Percentiles rank a stretch among this genome's conserved stretches.
Evolutionary conservation across 352 stramenopile species (phyloP).

Genomic region (Phytophthora megakarya): DNA sequence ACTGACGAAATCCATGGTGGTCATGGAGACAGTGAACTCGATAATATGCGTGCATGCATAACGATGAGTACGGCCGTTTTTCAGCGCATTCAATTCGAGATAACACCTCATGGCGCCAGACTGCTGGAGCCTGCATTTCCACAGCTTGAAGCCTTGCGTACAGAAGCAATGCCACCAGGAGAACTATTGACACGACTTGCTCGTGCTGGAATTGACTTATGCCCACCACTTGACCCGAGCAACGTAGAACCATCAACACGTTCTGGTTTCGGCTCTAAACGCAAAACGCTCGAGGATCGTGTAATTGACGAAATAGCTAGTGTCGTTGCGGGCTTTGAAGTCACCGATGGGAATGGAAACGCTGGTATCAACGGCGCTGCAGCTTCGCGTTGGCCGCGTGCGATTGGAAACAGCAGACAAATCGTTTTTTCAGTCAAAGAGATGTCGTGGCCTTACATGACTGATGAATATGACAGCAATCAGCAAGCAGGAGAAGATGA

Average conservation of each 20-base stretch:
- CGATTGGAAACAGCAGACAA: constrained; percentile 52
- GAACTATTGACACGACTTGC: constrained; percentile 63
- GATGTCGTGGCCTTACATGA: constrained; percentile 80
- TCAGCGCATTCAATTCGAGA: constrained; percentile 64
- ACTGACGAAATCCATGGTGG: constrained; percentile 7
- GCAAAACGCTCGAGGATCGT: constrained; percentile 69
- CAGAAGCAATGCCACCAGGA: constrained; percentile 47
- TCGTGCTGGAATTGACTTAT: constrained; percentile 66
- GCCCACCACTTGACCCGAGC: constrained; percentile 38
- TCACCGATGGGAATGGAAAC: constrained; percentile 40
- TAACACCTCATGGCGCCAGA: constrained; percentile 63
- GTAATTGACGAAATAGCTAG: constrained; percentile 74
- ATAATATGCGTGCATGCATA: constrained; percentile 44
- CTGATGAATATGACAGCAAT: constrained; percentile 22
- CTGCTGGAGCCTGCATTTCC: constrained; percentile 53
- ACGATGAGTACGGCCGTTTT: constrained; percentile 64
- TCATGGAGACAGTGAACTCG: constrained; percentile 9
- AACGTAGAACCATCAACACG: constrained; percentile 13
- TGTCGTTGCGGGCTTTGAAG: constrained; percentile 65
- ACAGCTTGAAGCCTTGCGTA: constrained; percentile 51
- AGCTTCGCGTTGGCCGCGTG: constrained; percentile 30
- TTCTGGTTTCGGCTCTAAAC: constrained; percentile 53
- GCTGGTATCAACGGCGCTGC: constrained; percentile 17
- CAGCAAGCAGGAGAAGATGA: constrained; percentile 31
- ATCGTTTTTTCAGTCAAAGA: constrained; percentile 79